A percentile compares a stretch with the other conserved stretches of the same genome.
Evolutionary conservation across 768 basidiomycete species (phyloP).

Genomic region (Pholiota conissans): DNA sequence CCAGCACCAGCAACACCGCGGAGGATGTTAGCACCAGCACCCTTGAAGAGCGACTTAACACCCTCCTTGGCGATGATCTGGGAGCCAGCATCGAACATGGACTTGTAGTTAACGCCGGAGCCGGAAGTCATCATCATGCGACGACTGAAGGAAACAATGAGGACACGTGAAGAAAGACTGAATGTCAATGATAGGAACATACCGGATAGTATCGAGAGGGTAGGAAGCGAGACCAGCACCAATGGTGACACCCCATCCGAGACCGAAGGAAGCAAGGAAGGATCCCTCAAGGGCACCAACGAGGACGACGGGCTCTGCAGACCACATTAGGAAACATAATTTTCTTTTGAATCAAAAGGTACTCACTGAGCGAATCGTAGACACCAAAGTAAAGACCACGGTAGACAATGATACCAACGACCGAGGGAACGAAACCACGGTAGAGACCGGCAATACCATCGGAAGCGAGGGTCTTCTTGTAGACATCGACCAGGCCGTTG

Average conservation of each 20-base stretch:
- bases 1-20: conserved; percentile 99
- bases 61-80: conserved; percentile 98
- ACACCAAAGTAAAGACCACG: conserved; percentile 99
- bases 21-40: conserved; percentile 93
- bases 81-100: conserved; percentile 95
- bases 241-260: conserved; percentile 99
- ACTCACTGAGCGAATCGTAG: conserved; percentile 90
- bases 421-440: conserved; percentile 99
- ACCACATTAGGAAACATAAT: conserved; percentile 18
- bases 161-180: background rate
- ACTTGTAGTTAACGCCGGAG: conserved; percentile 94
- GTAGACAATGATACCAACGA: conserved; percentile 99
- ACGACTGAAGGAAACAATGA: conserved; percentile 54
- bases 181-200: background rate
- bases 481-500: conserved; percentile 97
- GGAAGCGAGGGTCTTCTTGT: conserved; percentile 94
- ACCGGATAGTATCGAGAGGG: conserved; percentile 83
- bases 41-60: conserved; percentile 95
- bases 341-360: background rate
- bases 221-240: conserved; percentile 99
- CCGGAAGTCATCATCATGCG: conserved; percentile 99
- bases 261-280: conserved; percentile 94
- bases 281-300: conserved; percentile 94
- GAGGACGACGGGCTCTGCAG: conserved; percentile 91
- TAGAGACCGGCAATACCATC: conserved; percentile 99